A percentile compares a stretch with the other conserved stretches of the same genome.
phyloP scores from a whole-genome alignment of 805 yeast species.

The Candida orba region DNA sequence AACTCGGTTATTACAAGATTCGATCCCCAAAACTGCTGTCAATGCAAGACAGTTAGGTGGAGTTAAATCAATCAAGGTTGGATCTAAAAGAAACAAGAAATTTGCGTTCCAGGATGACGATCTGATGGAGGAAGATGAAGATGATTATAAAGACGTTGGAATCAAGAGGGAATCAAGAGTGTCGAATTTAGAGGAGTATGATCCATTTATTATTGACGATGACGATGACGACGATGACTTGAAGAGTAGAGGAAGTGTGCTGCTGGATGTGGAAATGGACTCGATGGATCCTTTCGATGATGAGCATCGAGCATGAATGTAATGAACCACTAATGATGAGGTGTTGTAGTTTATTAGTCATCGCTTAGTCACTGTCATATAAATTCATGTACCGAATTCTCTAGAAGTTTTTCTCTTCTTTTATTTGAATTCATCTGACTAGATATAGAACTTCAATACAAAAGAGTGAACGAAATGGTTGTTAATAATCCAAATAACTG shows the following conservation, averaged over 20 bases:
- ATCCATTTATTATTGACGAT: conserved; percentile 23
- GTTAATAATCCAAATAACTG: conserved; percentile 70
- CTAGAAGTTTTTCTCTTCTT: no score
- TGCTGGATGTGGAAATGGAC: conserved; percentile 23
- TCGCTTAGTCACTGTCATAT: no score
- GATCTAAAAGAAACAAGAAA: conserved; percentile 4
- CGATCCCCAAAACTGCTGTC: conserved; percentile 19
- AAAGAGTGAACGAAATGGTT: conserved; percentile 44
- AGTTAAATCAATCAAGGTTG: conserved; percentile 19
- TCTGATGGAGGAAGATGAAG: conserved; percentile 15
- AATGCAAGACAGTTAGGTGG: conserved; percentile 21
- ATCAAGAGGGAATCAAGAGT: background rate
- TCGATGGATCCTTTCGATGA: conserved; percentile 12
- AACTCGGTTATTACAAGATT: conserved; percentile 8
- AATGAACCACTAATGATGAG: no score
- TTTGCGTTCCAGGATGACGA: conserved; percentile 10
- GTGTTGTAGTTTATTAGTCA: no score
- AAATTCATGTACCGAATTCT: no score
- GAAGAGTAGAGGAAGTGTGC: conserved; percentile 14
- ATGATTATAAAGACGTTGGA: conserved; percentile 13
- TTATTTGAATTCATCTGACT: no score
- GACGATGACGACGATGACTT: conserved; percentile 7
- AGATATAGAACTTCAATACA: no score
- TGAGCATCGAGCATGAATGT: background rate
- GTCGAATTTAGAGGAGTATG: conserved; percentile 12